Conservation (phyloP, 441 rosid genomes). For the Populus hybrid region DNA sequence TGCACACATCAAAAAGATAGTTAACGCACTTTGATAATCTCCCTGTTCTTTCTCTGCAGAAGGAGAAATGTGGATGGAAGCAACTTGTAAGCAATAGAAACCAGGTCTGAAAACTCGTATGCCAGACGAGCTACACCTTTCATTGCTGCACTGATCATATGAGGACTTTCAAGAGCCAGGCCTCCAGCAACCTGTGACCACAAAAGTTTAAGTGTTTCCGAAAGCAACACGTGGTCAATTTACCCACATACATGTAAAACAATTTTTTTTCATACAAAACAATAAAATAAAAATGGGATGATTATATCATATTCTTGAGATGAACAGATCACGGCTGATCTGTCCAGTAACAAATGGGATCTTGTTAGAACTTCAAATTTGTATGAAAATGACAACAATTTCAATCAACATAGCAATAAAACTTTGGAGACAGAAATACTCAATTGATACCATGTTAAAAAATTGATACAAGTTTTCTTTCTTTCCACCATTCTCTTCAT, state of each 20-base stretch:
- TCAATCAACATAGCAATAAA: neutral
- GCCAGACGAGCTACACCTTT: constrained; percentile 95
- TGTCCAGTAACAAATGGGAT: neutral
- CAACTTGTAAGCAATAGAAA: constrained; percentile 70
- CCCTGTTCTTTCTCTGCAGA: constrained; percentile 78
- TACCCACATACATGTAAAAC: neutral
- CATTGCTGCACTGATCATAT: constrained; percentile 95
- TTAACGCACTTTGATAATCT: constrained; percentile 69
- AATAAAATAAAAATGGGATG: neutral
- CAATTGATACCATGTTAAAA: constrained; percentile 65
- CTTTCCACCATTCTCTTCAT: constrained; percentile 79
- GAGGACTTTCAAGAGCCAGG: constrained; percentile 90
- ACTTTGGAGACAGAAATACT: constrained; percentile 3
- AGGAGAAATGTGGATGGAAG: constrained; percentile 89
- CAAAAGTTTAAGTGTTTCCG: constrained; percentile 1
- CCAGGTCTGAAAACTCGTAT: constrained; percentile 89
- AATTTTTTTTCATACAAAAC: neutral
- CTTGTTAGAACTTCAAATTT: constrained; percentile 13
- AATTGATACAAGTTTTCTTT: constrained; percentile 65
- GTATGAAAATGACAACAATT: constrained; percentile 8
- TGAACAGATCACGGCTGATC: neutral
- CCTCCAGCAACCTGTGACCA: constrained; percentile 83
- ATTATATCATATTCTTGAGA: neutral
- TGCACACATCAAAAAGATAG: constrained; percentile 6
- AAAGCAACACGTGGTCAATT: neutral